Evolutionary conservation across 176 grass and related monocot species (phyloP), one percentile per base, ranked within the genome.

Genomic region (Zea luxurians): DNA sequence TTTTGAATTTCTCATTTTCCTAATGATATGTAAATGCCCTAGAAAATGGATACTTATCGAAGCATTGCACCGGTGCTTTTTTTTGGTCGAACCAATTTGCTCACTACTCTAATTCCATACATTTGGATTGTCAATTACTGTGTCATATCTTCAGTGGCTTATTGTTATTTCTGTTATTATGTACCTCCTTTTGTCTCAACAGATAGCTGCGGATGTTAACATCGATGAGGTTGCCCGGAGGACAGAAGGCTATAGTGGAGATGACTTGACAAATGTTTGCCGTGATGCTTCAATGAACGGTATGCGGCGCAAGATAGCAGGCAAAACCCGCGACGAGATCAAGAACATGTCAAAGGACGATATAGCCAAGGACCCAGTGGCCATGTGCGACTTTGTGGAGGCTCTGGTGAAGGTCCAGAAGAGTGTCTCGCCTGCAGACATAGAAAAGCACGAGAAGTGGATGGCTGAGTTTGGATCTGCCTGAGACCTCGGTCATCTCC

Each of bases 241-340:
- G 84, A 98, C 95, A 16, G 91, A 92, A 75, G 91, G 91, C 40
- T 98, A 98, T 55, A 98, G 91, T 68, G 95, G 91, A 69, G 91
- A 98, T 40, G 94, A 97, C 62, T 84, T 97, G 61, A 97, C 91
- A 48, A 97, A 97, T 77, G 94, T 97, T 67, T 97, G 95, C n/a
- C 95, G 95, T 68, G 95, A 94, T 47, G 91, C 95, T 70, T 98
- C 95, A 4, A 76, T 98, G 83, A 98, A 94, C 13, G 95, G 95
- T 44, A 92, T 98, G 91, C 84, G 95, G 70, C 87, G 91, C n/a
- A 97, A 93, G 83, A 97, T 97, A 59, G 91, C 94, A 53, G 94
- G 94, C 57, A 97, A 97, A 71, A 98, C 95, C 40, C 82, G 89
- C 4, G 91, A 98, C 15, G 95, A 94, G 78, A 94, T 98, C 66